Conservation (phyloP, 176 grass and related monocot species). For the Secale cereale region DNA sequence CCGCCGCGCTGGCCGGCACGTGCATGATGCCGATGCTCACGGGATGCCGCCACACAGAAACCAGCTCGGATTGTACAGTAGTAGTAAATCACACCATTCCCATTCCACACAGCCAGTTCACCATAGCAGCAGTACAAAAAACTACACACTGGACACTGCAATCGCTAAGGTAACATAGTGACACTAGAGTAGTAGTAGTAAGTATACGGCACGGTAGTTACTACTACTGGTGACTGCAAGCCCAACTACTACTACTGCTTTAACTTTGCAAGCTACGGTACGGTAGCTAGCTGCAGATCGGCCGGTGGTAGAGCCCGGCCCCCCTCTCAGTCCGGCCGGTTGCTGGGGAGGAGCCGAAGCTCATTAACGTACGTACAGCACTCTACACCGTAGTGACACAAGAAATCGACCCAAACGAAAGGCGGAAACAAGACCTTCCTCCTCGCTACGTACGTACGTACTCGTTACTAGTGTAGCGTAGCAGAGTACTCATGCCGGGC, state of each 20-base stretch:
- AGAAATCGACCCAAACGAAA: conserved; percentile 11
- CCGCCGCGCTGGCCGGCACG: conserved; percentile 25
- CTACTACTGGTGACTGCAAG: not conserved
- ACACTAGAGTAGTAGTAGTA: conserved; percentile 1
- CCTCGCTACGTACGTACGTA: conserved; percentile 15
- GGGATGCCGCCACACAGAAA: not conserved
- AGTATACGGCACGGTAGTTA: not conserved
- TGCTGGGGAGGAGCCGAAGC: conserved; percentile 32
- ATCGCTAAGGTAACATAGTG: not conserved
- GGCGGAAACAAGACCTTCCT: not conserved
- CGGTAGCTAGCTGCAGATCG: not conserved
- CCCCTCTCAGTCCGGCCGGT: conserved; percentile 29
- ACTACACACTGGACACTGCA: conserved; percentile 21
- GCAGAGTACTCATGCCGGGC: not conserved
- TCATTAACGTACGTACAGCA: not conserved
- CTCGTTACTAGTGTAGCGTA: not conserved
- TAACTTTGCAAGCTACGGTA: not conserved
- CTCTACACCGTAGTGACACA: not conserved
- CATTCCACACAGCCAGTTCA: not conserved
- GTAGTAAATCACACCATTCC: not conserved
- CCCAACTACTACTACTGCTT: not conserved
- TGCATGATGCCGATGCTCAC: not conserved
- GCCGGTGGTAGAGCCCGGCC: conserved; percentile 6
- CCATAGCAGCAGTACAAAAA: conserved; percentile 9
- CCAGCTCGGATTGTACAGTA: not conserved